Conservation (phyloP, 192 early-diverging fungal genomes). For the Backusella circina region DNA sequence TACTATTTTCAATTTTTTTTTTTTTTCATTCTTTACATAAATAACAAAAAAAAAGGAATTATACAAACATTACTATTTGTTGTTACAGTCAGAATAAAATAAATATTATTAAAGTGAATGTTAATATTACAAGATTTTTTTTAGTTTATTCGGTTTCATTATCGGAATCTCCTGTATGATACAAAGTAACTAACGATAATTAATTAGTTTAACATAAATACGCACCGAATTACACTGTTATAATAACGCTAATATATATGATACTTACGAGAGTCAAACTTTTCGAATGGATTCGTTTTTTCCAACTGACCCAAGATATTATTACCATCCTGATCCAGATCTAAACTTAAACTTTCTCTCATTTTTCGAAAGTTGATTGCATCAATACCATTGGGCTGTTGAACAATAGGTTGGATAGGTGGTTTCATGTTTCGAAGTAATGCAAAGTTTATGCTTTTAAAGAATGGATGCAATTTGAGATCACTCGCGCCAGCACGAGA, state of each 20-base stretch:
- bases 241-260: neutral
- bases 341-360: constrained; percentile 59
- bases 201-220: neutral
- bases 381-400: constrained; percentile 54
- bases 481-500: constrained; percentile 88
- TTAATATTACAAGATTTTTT: neutral
- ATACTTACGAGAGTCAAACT: constrained; percentile 52
- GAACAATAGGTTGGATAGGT: constrained; percentile 72
- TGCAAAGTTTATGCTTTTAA: constrained; percentile 92
- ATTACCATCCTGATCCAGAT: constrained; percentile 58
- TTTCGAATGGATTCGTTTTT: constrained; percentile 52
- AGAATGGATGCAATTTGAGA: constrained; percentile 89
- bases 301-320: constrained; percentile 15
- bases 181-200: neutral
- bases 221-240: neutral
- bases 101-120: too few relatives aligned
- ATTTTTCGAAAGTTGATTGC: constrained; percentile 67
- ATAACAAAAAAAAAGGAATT: neutral
- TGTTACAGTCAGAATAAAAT: neutral
- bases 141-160: neutral
- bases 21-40: neutral
- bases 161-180: neutral
- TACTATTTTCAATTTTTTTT: neutral
- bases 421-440: constrained; percentile 80
- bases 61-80: neutral